These are phyloP conservation scores for Melampsora americana DNA, from an alignment of 1,284 basidiomycete species.

Conservation along the genomic window DNA sequence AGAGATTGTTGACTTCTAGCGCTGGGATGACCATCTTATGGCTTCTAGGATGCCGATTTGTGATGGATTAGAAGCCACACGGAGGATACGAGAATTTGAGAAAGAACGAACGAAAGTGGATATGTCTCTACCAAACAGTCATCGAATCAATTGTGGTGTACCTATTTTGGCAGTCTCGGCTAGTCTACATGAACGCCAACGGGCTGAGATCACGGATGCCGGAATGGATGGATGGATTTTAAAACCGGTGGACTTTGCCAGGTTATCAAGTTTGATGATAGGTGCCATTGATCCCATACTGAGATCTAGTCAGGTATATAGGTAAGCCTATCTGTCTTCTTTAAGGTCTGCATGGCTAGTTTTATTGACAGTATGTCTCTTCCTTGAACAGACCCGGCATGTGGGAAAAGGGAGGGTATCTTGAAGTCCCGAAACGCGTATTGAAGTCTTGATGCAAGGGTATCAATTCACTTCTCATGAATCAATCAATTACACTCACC, in stretches of 20 bases:
- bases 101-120: constrained; percentile 43
- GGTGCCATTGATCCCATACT: constrained; percentile 48
- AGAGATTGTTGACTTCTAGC: constrained; percentile 48
- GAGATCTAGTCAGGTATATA: constrained; percentile 49
- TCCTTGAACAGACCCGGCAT: constrained; percentile 46
- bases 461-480: too few relatives aligned
- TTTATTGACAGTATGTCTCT: neutral
- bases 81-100: constrained; percentile 49
- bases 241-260: constrained; percentile 73
- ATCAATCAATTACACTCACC: too few relatives aligned
- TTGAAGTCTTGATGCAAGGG: constrained; percentile 41
- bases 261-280: constrained; percentile 49
- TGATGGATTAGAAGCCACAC: constrained; percentile 49
- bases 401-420: constrained; percentile 52
- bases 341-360: neutral
- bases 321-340: constrained; percentile 44
- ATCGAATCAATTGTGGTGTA: constrained; percentile 65
- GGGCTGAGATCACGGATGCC: constrained; percentile 60
- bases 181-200: constrained; percentile 66
- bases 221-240: constrained; percentile 83
- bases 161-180: constrained; percentile 82
- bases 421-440: constrained; percentile 50
- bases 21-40: neutral
- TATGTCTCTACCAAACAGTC: constrained; percentile 54
- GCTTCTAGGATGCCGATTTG: constrained; percentile 48